Percentiles rank a stretch among this genome's conserved stretches.
Conservation (phyloP, 2,329 filamentous ascomycete species). For the Aureobasidium sp. region DNA sequence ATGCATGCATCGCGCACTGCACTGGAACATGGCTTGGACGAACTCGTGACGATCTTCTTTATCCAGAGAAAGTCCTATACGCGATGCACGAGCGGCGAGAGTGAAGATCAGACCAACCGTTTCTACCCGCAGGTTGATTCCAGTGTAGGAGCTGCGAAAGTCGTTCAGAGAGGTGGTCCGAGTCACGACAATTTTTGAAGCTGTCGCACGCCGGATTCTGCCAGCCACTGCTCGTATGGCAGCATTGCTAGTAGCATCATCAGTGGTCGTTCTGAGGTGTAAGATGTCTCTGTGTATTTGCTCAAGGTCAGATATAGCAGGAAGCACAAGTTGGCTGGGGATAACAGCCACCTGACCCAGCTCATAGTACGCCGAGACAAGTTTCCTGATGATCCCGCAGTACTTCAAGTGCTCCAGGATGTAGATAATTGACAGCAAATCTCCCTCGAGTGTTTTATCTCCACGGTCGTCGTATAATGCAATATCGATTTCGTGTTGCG, state of each 20-base stretch:
- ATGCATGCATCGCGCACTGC: slow-evolving; percentile 10
- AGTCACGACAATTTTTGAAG: not conserved
- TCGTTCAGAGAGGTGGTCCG: not conserved
- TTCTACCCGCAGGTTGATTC: slow-evolving; percentile 19
- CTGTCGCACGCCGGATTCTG: not conserved
- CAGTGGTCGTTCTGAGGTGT: not conserved
- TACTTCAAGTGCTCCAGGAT: not conserved
- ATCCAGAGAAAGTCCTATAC: slow-evolving; percentile 11
- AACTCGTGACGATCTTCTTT: slow-evolving; percentile 16
- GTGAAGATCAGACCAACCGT: slow-evolving; percentile 20
- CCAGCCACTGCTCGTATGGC: not conserved
- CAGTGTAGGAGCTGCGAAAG: slow-evolving; percentile 19
- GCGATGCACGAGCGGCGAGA: slow-evolving; percentile 16
- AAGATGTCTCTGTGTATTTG: not conserved
- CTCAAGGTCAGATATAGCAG: not conserved
- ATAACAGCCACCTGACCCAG: not conserved
- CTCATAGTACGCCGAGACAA: not conserved
- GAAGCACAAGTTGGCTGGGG: not conserved
- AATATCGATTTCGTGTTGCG: not conserved
- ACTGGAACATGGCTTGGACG: slow-evolving; percentile 15
- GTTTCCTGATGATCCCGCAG: not conserved
- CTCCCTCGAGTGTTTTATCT: not conserved
- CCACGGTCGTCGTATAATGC: not conserved
- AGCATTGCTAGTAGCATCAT: not conserved
- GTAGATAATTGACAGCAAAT: not conserved